Conservation (phyloP, 768 basidiomycete species). For the Hygrocybe punicea region DNA sequence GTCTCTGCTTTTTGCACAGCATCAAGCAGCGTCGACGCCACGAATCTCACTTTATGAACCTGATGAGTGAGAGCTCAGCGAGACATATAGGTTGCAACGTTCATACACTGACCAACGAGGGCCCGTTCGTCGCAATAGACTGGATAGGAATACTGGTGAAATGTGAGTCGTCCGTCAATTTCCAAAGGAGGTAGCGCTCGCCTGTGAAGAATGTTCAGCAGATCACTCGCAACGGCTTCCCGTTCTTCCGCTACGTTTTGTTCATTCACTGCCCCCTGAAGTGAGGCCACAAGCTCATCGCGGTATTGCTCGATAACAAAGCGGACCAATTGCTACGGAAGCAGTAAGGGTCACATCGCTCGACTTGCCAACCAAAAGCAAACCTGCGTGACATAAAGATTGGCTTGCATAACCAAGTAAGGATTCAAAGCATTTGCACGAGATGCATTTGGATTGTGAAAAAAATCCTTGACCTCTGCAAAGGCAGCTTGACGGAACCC, state of each 20-base stretch:
- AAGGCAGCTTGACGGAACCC: slow-evolving; percentile 81
- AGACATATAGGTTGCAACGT: background rate
- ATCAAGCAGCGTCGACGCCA: slow-evolving; percentile 85
- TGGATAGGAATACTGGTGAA: slow-evolving; percentile 78
- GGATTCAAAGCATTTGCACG: slow-evolving; percentile 83
- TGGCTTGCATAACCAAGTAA: slow-evolving; percentile 89
- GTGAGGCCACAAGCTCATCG: slow-evolving; percentile 70
- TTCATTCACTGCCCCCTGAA: slow-evolving; percentile 65
- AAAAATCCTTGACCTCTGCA: slow-evolving; percentile 86
- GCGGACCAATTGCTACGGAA: slow-evolving; percentile 78
- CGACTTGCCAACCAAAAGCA: slow-evolving; percentile 14
- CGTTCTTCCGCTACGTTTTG: slow-evolving; percentile 65
- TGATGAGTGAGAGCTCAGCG: slow-evolving; percentile 27
- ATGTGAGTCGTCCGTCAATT: slow-evolving; percentile 8
- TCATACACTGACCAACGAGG: slow-evolving; percentile 56
- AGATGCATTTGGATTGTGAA: slow-evolving; percentile 85
- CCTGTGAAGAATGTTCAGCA: slow-evolving; percentile 84
- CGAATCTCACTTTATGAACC: slow-evolving; percentile 92
- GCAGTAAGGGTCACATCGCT: background rate
- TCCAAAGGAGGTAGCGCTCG: slow-evolving; percentile 23
- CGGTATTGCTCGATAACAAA: slow-evolving; percentile 92
- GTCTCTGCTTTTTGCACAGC: slow-evolving; percentile 78
- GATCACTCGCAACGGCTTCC: slow-evolving; percentile 82
- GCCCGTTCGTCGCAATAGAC: slow-evolving; percentile 86
- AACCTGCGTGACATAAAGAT: slow-evolving; percentile 90